Evolutionary conservation across 768 basidiomycete genomes (phyloP), one percentile per base, ranked within the genome.

Genomic region (Mycena amicta): DNA sequence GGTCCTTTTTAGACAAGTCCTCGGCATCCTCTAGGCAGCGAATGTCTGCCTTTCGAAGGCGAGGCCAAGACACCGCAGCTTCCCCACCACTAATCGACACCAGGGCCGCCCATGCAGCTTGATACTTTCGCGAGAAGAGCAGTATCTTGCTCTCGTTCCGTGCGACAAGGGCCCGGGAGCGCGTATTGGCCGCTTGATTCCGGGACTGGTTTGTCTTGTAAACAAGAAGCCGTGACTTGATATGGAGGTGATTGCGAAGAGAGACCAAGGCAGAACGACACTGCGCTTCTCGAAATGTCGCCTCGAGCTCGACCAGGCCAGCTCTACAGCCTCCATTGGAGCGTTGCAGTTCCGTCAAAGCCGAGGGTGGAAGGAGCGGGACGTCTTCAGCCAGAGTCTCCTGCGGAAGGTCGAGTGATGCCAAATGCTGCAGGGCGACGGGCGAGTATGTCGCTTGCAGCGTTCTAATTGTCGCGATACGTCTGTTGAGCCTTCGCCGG

Each of bases 81-180:
- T 11, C 50, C 4, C 52, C 40, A 3, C 40, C 57, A 3, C 29
- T 27, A 2, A 65, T 51, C 11, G 33, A 8, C 3, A 41, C 25
- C 20, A 54, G 12, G 12, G 64, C 62, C 16, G 25, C 6, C 31
- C 53, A 51, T 20, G 58, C 62, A 2, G 20, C 33, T 4, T 41
- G 45, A 41, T 64, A 65, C 25, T 47, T 62, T 40, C 45, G 23
- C 29, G 51, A 50, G 25, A 31, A 25, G 1, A 26, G 39, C 6
- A 31, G 29, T 13, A 60, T 46, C 43, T 57, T 63, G 22, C 28
- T 53, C n/a, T 63, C 51, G 27, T 56, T 51, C 5, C 54, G 26
- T 4, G 43, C 25, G 5, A 65, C 16, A 1, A 54, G 43, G 8
- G 27, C 53, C n/a, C 49, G 57, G 2, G 62, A 39, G 0, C 49